Evolutionary conservation across 2,329 filamentous ascomycete species (phyloP).

Genomic region (Ophiobolus disseminans): DNA sequence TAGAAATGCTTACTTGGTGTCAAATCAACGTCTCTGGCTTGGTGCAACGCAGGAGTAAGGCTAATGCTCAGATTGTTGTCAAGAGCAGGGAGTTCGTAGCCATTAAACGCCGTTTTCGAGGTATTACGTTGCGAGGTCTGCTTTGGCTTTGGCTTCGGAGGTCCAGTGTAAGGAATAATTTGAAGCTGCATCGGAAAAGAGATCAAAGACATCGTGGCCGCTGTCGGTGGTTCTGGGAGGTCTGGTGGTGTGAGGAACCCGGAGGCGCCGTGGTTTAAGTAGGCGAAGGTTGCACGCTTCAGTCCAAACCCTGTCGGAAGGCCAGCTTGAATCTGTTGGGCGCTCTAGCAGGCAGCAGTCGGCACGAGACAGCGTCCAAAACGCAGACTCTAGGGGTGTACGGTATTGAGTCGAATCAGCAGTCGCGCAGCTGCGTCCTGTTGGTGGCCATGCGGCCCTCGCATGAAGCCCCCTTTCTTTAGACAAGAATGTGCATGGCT

Average conservation of each 20-base stretch:
- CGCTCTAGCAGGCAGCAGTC: conserved; percentile 5
- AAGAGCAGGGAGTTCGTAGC: conserved; percentile 2
- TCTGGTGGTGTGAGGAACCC: conserved; percentile 4
- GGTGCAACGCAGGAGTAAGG: conserved; percentile 3
- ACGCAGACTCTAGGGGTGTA: conserved; percentile 9
- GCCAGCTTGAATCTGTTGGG: conserved; percentile 4
- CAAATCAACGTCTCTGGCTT: conserved; percentile 5
- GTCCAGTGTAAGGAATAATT: conserved; percentile 11
- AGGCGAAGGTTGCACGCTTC: conserved; percentile 12
- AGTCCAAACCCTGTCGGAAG: conserved; percentile 4
- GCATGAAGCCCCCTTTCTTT: conserved; percentile 6
- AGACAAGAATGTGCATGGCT: conserved; percentile 3
- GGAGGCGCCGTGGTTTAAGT: conserved; percentile 12
- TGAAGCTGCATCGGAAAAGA: conserved; percentile 9
- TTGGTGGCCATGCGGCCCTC: conserved; percentile 10
- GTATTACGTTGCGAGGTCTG: conserved; percentile 7
- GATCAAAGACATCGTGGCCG: conserved; percentile 2
- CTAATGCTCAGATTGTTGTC: conserved; percentile 5
- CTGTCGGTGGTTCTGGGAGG: conserved; percentile 3
- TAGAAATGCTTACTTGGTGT: conserved; percentile 7
- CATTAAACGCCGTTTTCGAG: conserved; percentile 5
- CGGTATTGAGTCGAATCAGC: conserved; percentile 6
- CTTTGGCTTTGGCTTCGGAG: conserved; percentile 6
- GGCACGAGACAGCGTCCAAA: conserved; percentile 9
- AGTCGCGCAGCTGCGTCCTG: conserved; percentile 8